Base-by-base conservation (phyloP, 2,329 filamentous ascomycete genomes). In the Lachnum nothofagi region DNA sequence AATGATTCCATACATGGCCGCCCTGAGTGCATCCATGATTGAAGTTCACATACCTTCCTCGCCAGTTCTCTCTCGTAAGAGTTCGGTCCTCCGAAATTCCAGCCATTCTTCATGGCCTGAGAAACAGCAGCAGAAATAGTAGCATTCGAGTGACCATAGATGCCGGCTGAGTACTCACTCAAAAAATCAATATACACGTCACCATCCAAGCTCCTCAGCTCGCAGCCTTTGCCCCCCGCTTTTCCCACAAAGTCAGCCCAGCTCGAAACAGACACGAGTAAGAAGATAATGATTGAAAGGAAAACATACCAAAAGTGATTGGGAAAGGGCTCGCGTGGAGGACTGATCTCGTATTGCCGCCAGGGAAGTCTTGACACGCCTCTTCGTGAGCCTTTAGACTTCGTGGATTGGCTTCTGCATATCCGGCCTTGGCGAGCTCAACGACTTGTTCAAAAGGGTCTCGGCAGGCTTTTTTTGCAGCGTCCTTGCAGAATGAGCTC, bases 91-190 rank as follows among this genome's bases (percentile, higher is more conserved):
- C 82, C 78, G 14, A 80, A 69, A 50, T 73, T 80, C 54, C 82
- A 80, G 2, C 68, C 63, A 5, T 66, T 63, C 2, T 70, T 59
- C 3, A 80, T 59, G 1, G 74, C 69, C 5, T 68, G 55, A 3
- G 40, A 37, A 20, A 86, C 67, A 0, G 80, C 72, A 0, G 66
- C 57, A 3, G 70, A 62, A 46, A 87, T 77, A 2, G 68, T 56
- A 0, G 77, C 74, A 45, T 85, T 72, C 1, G 78, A 82, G 65
- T 87, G 83, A 0, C 83, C 83, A 59, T 79, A 85, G 10, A 87
- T 70, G 2, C 78, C 81, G 1, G 83, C 83, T 0, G 79, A 80
- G 58, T 79, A 79, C 63, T 86, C 83, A 27, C 77, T 76, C 1
- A 82, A 68, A 6, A 86, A 70, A 57, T 87, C 82, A 12, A 74